These are phyloP conservation scores for Phaffia rhodozyma DNA, from an alignment of 1,284 basidiomycete genomes.

Conservation along the genomic window DNA sequence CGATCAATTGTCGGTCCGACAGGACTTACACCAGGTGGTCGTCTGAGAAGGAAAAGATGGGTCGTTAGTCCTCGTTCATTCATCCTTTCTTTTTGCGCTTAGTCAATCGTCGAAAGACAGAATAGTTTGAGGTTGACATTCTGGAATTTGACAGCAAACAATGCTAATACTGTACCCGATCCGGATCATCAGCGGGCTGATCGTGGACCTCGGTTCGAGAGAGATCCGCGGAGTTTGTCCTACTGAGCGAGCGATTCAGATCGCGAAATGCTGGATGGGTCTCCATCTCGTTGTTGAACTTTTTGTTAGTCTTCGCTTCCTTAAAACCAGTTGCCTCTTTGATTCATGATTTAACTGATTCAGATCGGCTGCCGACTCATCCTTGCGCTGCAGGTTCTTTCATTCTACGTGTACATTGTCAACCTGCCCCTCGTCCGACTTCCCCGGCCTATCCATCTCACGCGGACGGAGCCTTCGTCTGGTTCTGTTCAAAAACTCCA, in stretches of 20 bases:
- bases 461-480: neutral
- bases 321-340: neutral
- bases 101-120: too few relatives aligned
- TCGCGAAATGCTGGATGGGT: neutral
- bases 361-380: neutral
- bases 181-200: neutral
- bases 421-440: neutral
- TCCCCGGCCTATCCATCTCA: slow-evolving; percentile 9
- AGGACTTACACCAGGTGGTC: too few relatives aligned
- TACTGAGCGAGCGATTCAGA: neutral
- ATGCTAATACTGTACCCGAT: slow-evolving; percentile 2
- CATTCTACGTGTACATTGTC: neutral
- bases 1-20: neutral
- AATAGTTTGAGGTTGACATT: neutral
- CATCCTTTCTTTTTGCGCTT: too few relatives aligned
- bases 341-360: neutral
- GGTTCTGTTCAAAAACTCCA: neutral
- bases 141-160: neutral
- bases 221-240: neutral
- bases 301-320: neutral
- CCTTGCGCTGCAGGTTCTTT: neutral
- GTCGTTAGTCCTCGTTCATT: neutral
- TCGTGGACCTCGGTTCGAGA: neutral
- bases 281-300: neutral
- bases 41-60: neutral